phyloP scores from a whole-genome alignment of 2,329 filamentous ascomycete genomes.

The Lojkania enalia region DNA sequence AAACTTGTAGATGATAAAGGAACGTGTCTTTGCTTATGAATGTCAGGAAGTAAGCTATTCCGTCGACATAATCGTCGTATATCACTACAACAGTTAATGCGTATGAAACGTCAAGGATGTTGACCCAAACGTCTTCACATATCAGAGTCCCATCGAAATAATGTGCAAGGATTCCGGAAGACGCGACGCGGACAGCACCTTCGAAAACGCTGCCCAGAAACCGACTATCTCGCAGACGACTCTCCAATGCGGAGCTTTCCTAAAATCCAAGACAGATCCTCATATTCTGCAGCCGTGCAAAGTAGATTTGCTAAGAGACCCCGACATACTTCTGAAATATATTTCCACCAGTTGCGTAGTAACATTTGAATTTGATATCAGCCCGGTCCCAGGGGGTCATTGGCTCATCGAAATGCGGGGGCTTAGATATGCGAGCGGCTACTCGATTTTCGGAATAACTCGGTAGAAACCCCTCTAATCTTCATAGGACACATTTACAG shows the following conservation, averaged over 20 bases:
- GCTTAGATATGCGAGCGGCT: neutral
- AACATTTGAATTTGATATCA: neutral
- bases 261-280: neutral
- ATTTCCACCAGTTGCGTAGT: neutral
- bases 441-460: neutral
- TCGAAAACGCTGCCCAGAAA: neutral
- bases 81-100: neutral
- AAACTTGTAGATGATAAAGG: neutral
- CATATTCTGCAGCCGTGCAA: neutral
- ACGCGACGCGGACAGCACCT: neutral
- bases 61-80: neutral
- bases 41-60: neutral
- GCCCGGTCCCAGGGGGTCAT: neutral
- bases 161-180: neutral
- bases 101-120: neutral
- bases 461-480: neutral
- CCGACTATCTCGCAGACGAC: too few species aligned
- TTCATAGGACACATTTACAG: neutral
- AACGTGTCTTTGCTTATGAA: neutral
- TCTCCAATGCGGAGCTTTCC: too few species aligned
- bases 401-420: neutral
- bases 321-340: neutral
- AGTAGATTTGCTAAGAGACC: neutral
- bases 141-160: neutral
- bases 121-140: neutral